Conservation (phyloP, 768 basidiomycete species). For the Pulveroboletus frians region DNA sequence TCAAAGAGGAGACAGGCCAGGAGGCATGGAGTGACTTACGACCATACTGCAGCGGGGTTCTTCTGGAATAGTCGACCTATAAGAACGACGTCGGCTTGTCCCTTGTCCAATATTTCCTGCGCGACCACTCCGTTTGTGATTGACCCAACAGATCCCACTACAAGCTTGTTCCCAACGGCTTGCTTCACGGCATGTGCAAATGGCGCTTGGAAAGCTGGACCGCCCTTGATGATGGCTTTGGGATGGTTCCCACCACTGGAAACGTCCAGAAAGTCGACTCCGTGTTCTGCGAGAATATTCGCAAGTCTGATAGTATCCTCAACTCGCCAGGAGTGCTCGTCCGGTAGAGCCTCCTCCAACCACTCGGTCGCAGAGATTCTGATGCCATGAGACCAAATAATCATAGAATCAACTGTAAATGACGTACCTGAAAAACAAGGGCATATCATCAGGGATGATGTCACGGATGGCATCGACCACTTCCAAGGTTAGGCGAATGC, state of each 20-base stretch:
- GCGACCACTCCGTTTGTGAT: slow-evolving; percentile 37
- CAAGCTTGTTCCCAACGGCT: slow-evolving; percentile 38
- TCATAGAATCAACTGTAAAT: neutral
- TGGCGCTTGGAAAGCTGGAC: slow-evolving; percentile 48
- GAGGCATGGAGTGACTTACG: slow-evolving; percentile 15
- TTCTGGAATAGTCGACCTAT: slow-evolving; percentile 55
- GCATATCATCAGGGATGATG: slow-evolving; percentile 54
- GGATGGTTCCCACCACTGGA: slow-evolving; percentile 58
- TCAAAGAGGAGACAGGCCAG: neutral
- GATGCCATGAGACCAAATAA: neutral
- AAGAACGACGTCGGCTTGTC: slow-evolving; percentile 43
- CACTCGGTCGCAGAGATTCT: slow-evolving; percentile 70
- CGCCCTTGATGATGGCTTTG: slow-evolving; percentile 26
- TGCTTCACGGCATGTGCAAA: slow-evolving; percentile 52
- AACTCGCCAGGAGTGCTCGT: slow-evolving; percentile 61
- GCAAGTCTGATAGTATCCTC: slow-evolving; percentile 65
- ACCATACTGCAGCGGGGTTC: slow-evolving; percentile 48
- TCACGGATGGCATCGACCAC: slow-evolving; percentile 60
- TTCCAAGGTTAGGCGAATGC: slow-evolving; percentile 56
- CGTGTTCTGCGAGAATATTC: slow-evolving; percentile 52
- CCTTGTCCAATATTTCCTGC: slow-evolving; percentile 39
- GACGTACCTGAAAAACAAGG: slow-evolving; percentile 65
- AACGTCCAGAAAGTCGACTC: slow-evolving; percentile 74
- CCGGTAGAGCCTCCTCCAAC: slow-evolving; percentile 52
- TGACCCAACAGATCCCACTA: slow-evolving; percentile 24